A percentile compares a stretch with the other conserved stretches of the same genome.
These are phyloP conservation scores for Candida takata DNA, from an alignment of 805 yeast genomes.

Conservation along the genomic window DNA sequence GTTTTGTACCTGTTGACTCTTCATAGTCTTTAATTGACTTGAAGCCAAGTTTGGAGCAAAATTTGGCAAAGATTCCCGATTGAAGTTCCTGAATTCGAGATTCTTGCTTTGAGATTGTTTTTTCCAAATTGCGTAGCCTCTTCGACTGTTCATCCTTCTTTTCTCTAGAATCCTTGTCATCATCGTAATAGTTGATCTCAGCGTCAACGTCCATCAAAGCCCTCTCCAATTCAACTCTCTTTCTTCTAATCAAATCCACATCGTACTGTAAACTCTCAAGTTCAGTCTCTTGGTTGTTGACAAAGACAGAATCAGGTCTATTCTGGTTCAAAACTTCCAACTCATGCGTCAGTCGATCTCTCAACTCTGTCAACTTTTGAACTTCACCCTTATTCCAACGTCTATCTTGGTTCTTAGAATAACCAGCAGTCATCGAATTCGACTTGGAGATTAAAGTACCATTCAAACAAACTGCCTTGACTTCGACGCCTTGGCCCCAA, in stretches of 20 bases:
- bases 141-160: slow-evolving; percentile 20
- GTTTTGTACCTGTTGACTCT: slow-evolving; percentile 49
- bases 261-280: slow-evolving; percentile 42
- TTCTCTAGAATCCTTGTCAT: slow-evolving; percentile 25
- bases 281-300: slow-evolving; percentile 52
- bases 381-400: slow-evolving; percentile 74
- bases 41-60: slow-evolving; percentile 52
- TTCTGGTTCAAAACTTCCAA: slow-evolving; percentile 34
- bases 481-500: slow-evolving; percentile 53
- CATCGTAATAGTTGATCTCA: slow-evolving; percentile 46
- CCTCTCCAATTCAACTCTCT: slow-evolving; percentile 37
- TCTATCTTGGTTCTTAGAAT: slow-evolving; percentile 38
- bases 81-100: slow-evolving; percentile 32
- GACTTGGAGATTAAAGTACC: slow-evolving; percentile 82
- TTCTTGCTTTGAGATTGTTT: slow-evolving; percentile 24
- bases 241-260: slow-evolving; percentile 37
- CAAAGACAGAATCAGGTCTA: slow-evolving; percentile 48
- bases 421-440: slow-evolving; percentile 92
- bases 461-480: slow-evolving; percentile 70
- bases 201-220: slow-evolving; percentile 35
- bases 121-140: slow-evolving; percentile 18
- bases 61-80: slow-evolving; percentile 38
- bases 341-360: slow-evolving; percentile 41
- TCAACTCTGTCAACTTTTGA: slow-evolving; percentile 42
- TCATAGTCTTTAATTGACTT: slow-evolving; percentile 62